phyloP scores from a whole-genome alignment of 2,329 filamentous ascomycete species.

The Fusarium continuum region DNA sequence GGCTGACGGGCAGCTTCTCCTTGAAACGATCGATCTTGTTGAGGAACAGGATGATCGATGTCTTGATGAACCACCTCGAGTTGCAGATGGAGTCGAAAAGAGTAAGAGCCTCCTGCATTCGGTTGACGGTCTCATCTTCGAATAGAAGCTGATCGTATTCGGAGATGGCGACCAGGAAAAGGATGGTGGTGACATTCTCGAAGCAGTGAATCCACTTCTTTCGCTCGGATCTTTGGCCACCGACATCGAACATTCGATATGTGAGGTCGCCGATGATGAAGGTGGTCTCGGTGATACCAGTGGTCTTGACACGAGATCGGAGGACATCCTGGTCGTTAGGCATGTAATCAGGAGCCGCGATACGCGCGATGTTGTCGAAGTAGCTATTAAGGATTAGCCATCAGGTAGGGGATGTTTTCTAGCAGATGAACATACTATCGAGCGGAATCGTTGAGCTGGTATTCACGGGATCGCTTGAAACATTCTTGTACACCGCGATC shows the following conservation, averaged over 20 bases:
- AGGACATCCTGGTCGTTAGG: constrained; percentile 96
- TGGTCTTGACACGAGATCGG: constrained; percentile 95
- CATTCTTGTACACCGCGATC: constrained; percentile 93
- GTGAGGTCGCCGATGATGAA: constrained; percentile 95
- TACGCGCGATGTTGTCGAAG: constrained; percentile 93
- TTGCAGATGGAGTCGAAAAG: constrained; percentile 90
- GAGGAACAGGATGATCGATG: constrained; percentile 86
- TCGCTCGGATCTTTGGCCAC: constrained; percentile 92
- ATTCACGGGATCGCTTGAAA: constrained; percentile 94
- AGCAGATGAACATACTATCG: constrained; percentile 76
- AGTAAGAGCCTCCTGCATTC: constrained; percentile 90
- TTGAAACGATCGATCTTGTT: constrained; percentile 94
- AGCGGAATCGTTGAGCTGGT: constrained; percentile 95
- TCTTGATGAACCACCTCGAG: constrained; percentile 90
- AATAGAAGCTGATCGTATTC: constrained; percentile 97
- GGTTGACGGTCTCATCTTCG: constrained; percentile 95
- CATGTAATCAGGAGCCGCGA: constrained; percentile 90
- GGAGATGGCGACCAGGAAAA: constrained; percentile 96
- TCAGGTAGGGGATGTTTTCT: not conserved
- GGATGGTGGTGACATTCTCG: constrained; percentile 95
- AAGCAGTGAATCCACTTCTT: constrained; percentile 99
- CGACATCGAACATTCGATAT: constrained; percentile 97
- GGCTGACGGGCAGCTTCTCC: constrained; percentile 82
- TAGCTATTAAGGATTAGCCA: constrained; percentile 70
- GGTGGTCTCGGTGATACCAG: constrained; percentile 95